Percentiles rank a stretch among this genome's conserved stretches.
Evolutionary conservation across 202 grass and related monocot genomes (phyloP).

Genomic region (Carex sylvatica): DNA sequence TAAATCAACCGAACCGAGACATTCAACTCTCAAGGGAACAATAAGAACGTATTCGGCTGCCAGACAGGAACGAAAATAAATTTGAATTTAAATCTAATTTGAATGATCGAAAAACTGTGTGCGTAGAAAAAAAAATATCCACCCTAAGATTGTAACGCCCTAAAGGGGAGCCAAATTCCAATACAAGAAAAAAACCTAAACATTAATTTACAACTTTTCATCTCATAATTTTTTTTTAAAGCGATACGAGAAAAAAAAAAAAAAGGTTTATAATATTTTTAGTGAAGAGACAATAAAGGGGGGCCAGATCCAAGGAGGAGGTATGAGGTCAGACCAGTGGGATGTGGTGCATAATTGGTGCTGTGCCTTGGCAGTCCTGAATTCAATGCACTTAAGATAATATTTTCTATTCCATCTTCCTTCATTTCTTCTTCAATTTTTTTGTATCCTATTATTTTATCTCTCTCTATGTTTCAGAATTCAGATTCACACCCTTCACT

Average conservation of each 20-base stretch:
- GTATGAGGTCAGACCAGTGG: conserved; percentile 24
- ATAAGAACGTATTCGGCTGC: too few species aligned
- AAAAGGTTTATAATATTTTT: background rate
- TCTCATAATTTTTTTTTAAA: background rate
- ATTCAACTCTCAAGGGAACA: too few species aligned
- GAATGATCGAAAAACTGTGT: too few species aligned
- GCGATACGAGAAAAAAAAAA: background rate
- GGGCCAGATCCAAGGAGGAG: conserved; percentile 31
- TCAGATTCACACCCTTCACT: conserved; percentile 1
- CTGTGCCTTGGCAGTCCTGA: conserved; percentile 27
- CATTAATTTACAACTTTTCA: background rate
- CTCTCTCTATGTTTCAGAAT: conserved; percentile 24
- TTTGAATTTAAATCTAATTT: too few species aligned
- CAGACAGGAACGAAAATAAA: too few species aligned
- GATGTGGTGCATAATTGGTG: conserved; percentile 31
- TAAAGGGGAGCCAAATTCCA: too few species aligned
- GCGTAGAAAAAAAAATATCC: too few species aligned
- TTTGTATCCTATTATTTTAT: background rate
- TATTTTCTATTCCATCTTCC: conserved; percentile 27
- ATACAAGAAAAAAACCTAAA: background rate
- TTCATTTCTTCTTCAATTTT: background rate
- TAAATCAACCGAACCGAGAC: too few species aligned
- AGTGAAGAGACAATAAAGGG: conserved; percentile 4
- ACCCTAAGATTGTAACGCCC: too few species aligned
- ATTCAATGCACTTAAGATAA: conserved; percentile 30